Percentiles rank a stretch among this genome's conserved stretches.
These are phyloP conservation scores for Trebouxia sp. DNA, from an alignment of 139 green algal species.

Conservation along the genomic window DNA sequence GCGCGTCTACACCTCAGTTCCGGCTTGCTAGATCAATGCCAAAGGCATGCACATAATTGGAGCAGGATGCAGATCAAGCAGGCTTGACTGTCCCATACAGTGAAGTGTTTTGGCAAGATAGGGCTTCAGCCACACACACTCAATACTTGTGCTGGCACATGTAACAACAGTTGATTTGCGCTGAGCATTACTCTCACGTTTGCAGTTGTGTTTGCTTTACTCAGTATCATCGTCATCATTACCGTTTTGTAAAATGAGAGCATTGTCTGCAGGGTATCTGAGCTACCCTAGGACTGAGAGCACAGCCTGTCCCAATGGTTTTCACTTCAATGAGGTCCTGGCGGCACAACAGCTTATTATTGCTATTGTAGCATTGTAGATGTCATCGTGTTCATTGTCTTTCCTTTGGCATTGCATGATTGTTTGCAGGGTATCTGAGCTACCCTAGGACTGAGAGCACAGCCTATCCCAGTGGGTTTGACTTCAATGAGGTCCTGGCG, in stretches of 20 bases:
- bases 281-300: slow-evolving; percentile 89
- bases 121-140: too few relatives aligned
- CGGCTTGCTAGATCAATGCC: slow-evolving; percentile 50
- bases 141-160: too few relatives aligned
- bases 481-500: slow-evolving; percentile 67
- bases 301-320: slow-evolving; percentile 82
- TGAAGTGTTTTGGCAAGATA: too few relatives aligned
- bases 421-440: slow-evolving; percentile 78
- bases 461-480: slow-evolving; percentile 86
- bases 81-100: too few relatives aligned
- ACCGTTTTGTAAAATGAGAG: too few relatives aligned
- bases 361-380: too few relatives aligned
- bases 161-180: too few relatives aligned
- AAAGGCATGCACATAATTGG: background rate
- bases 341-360: slow-evolving; percentile 53
- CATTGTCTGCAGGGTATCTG: slow-evolving; percentile 79
- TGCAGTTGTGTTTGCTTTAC: too few relatives aligned
- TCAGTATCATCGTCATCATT: too few relatives aligned
- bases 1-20: slow-evolving; percentile 82
- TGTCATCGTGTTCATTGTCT: too few relatives aligned
- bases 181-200: too few relatives aligned
- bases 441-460: slow-evolving; percentile 88
- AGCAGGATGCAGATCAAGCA: background rate
- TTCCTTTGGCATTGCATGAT: too few relatives aligned
- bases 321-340: slow-evolving; percentile 74